Evolutionary conservation across 257 asterid species (phyloP), one percentile per base, ranked within the genome.

Genomic region (Solanum corneliomulleri): DNA sequence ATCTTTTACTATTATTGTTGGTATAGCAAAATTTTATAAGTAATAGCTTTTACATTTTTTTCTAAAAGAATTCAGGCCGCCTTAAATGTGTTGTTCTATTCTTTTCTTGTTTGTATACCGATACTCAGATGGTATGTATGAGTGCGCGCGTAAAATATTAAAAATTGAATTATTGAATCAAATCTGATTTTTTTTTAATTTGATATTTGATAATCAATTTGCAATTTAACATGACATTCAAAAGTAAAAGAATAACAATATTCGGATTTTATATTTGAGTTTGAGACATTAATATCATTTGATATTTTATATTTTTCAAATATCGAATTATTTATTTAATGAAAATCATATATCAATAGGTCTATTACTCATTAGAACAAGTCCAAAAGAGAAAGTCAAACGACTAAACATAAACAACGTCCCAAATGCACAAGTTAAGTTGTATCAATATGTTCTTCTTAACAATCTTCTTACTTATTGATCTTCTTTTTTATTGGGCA

Each of bases 171-270:
- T 49, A 15, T 49, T 49, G 3, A 49, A 49, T 49, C 1, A 49
- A 1, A 49, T 49, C 0, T 1, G 2, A 5, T 0, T 0, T 5
- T 49, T 16, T 49, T 0, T 3, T 49, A 49, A 49, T 49, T 45
- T 45, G 16, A 45, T 5, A 35, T 35, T 35, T 0, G 39, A 0
- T 35, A 35, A 37, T 37, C 0, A 37, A 37, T 37, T 37, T 6
- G 0, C 1, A 5, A 37, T 37, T 37, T 37, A 37, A 27, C 27
- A 33, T 33, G 5, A 15, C 0, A 49, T 49, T 49, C 21, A 49
- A 49, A 49, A 49, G 56, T 47, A 47, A 47, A 47, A 47, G 18
- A 47, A 13, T 49, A 49, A 49, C 1, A 20, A 7, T 49, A 47
- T 49, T 49, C 21, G 5, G 0, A 5, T 49, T 49, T 49, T 49